phyloP scores from a whole-genome alignment of 1,139 yeast genomes.

The Saccharomyces hybrid region DNA sequence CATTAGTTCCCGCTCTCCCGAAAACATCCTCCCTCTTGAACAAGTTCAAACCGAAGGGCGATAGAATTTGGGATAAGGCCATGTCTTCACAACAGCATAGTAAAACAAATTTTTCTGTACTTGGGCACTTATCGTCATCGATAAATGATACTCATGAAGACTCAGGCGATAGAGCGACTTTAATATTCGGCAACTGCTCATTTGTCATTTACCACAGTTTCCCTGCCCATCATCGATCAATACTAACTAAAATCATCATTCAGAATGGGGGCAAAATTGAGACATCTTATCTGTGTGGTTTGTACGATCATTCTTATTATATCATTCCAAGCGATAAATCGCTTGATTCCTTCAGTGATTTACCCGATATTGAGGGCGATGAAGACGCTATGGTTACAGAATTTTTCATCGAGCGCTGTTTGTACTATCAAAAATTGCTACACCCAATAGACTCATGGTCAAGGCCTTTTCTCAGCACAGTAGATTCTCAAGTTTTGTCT shows the following conservation, averaged over 20 bases:
- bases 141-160: not conserved
- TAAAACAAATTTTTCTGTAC: not conserved
- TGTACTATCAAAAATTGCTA: constrained; percentile 49
- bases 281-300: not conserved
- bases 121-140: not conserved
- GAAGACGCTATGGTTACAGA: constrained; percentile 46
- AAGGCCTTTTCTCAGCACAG: constrained; percentile 43
- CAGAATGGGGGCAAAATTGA: constrained; percentile 21
- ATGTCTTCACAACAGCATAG: constrained; percentile 10
- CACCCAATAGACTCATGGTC: constrained; percentile 63
- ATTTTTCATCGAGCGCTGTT: constrained; percentile 78
- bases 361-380: constrained; percentile 2
- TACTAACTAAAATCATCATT: constrained; percentile 21
- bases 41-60: constrained; percentile 22
- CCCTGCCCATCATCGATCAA: constrained; percentile 14
- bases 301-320: constrained; percentile 4
- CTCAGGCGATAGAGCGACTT: not conserved
- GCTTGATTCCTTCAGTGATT: constrained; percentile 5
- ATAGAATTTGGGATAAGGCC: constrained; percentile 24
- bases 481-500: constrained; percentile 30
- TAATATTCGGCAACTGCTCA: constrained; percentile 11
- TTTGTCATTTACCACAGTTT: constrained; percentile 18
- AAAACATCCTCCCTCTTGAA: constrained; percentile 7
- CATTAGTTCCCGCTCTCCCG: constrained; percentile 10
- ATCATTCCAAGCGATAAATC: constrained; percentile 22